Base-by-base conservation (phyloP, 257 asterid species). In the Capsicum baccatum region DNA sequence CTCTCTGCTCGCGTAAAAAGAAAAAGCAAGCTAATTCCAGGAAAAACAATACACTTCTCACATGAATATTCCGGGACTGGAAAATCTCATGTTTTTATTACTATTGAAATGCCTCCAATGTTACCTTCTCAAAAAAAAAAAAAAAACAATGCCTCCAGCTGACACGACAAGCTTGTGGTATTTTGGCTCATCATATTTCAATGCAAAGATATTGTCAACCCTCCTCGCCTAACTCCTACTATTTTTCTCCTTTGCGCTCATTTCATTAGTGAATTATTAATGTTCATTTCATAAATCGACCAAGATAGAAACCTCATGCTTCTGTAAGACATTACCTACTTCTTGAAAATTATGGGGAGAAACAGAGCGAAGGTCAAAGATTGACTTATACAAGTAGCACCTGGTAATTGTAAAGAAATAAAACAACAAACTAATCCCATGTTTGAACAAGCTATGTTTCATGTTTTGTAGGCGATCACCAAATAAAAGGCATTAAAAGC, bases 11-110 rank as follows among this genome's bases (percentile, higher is more conserved):
- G 0, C 1, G 8, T 39, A 42, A 69, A 68, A 69, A 39, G 15
- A 39, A 69, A 69, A 0, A 42, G 26, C 52, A 69, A 39, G 54
- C 7, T 39, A 7, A 69, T 39, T 39, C 54, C 54, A 16, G 15
- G 78, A 39, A 39, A 69, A n/a, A 69, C 33, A 39, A 33, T 69
- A 69, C 78, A 39, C 81, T 52, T 66, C 81, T 76, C 50, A 78
- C 16, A 8, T 33, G 16, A 17, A 54, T 14, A 15, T 33, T 0
- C 13, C 64, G 33, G 33, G 54, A 14, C 81, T 78, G 59, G 81
- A 35, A 26, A 26, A 26, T 78, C 15, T 54, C 26, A 78, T 54
- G 26, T 12, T 52, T 48, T 52, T 76, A 76, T 13, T 76, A 52
- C 81, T 76, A 52, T 7, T 12, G 14, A 52, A 50, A 52, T 76